Evolutionary conservation across 2,329 filamentous ascomycete species (phyloP), one percentile per base, ranked within the genome.

Genomic region (Capronia coronata): DNA sequence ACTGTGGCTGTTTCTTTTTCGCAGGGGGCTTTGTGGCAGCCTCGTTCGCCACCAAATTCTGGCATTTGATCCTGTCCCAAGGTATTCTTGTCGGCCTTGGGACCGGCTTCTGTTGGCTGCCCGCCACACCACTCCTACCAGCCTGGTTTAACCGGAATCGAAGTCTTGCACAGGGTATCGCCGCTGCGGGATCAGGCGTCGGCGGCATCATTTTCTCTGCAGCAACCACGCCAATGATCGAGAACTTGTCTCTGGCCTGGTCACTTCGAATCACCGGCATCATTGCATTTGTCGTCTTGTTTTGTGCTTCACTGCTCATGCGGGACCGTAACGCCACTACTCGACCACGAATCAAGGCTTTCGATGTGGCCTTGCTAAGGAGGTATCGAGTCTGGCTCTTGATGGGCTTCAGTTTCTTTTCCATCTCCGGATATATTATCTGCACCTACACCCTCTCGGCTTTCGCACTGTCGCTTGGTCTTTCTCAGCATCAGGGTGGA

Each of bases 341-440:
- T 34, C 48, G 50, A 19, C 61, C 62, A 2, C 39, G 44, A 7
- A 56, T 62, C 41, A 57, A 49, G 18, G 34, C 49, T n/a, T 55
- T 64, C 27, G 62, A 64, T 32, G 34, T 34, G 5, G 42, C 39
- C 25, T 51, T 64, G 22, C 45, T 64, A 16, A 45, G 48, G 22
- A 48, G 52, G 18, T 51, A 46, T 14, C 52, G 61, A 16, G 60
- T 64, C 2, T 51, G 55, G 34, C 43, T 64, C 10, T 44, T 64
- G 21, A 56, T 63, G 3, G 42, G 53, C 0, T 75, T 71, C 68
- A 67, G 63, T 6, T 73, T 75, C 47, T 61, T 68, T 18, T 71
- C 64, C 46, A 68, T 76, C 61, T 58, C 76, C 1, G 73, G 73
- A 1, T 76, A 76, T 49, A 70, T 75, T 47, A 64, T 66, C 2